Base-by-base conservation (phyloP, 2,329 filamentous ascomycete genomes). In the Aspergillus intermedius region DNA sequence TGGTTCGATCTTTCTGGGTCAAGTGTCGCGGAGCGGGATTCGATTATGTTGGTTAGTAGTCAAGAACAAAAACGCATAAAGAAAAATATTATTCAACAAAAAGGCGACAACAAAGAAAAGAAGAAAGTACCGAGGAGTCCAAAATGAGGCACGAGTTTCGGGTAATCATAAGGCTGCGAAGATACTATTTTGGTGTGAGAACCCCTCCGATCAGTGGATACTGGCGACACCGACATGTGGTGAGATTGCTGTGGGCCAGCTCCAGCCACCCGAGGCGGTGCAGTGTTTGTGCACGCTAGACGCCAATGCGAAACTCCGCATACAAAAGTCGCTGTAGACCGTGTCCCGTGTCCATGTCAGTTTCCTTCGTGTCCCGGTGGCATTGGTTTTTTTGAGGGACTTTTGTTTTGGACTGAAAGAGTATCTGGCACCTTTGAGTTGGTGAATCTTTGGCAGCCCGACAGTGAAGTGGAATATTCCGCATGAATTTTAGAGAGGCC, bases 1-100 rank as follows among this genome's bases (percentile, higher is more conserved):
- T 72, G 49, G 66, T 70, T 15, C 68, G 65, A 25, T 55, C 66
- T 2, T 73, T 74, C 49, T 75, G 72, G 72, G 52, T 74, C 19
- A 66, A 67, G 47, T 74, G 71, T 52, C 66, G 70, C 19, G 72
- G 72, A 2, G 61, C 65, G 47, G 63, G 63, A 6, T 72, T 71
- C 55, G 67, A 67, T 46, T 72, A 72, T 58, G 56, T 61, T 43
- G 57, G 63, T 30, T 66, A 59, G 49, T 30, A 30, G 25, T 30
- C 25, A 30, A 30, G 25, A n/a, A 17, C n/a, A 37, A n/a, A 17
- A 37, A 37, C n/a, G 17, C n/a, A 37, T 15, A 37, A 37, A 37
- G 12, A 37, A 46, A 46, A 28, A 44, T 23, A 40, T 35, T 32
- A 35, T 34, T 45, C 48, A 51, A 19, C 22, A 42, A n/a, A 21